A percentile compares a stretch with the other conserved stretches of the same genome.
Evolutionary conservation across 1,284 basidiomycete species (phyloP).

Genomic region (Leucocoprinus gongylophorus): DNA sequence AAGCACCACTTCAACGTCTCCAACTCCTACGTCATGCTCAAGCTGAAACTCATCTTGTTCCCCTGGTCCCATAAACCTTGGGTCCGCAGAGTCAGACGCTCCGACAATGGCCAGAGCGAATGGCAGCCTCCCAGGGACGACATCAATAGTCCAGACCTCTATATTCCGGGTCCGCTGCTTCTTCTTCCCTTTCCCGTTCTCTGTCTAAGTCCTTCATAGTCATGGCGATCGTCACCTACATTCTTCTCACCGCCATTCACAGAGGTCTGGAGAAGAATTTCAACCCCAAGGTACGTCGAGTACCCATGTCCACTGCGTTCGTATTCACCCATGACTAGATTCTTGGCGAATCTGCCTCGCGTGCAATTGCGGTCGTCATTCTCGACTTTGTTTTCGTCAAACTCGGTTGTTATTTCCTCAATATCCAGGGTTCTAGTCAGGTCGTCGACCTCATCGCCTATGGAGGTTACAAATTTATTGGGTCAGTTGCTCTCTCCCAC

Average conservation of each 20-base stretch:
- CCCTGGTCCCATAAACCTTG: constrained; percentile 92
- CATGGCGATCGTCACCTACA: constrained; percentile 96
- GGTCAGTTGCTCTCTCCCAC: constrained; percentile 40
- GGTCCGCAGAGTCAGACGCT: constrained; percentile 57
- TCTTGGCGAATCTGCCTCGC: constrained; percentile 80
- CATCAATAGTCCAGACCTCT: constrained; percentile 93
- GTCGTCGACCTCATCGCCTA: constrained; percentile 76
- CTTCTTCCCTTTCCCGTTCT: not conserved
- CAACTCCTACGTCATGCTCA: constrained; percentile 91
- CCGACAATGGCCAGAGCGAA: constrained; percentile 66
- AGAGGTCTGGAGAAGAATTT: constrained; percentile 82
- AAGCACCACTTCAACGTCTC: constrained; percentile 98
- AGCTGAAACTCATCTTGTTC: constrained; percentile 87
- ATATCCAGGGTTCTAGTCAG: constrained; percentile 62
- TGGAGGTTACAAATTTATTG: constrained; percentile 97
- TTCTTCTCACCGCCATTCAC: constrained; percentile 81
- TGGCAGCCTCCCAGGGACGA: constrained; percentile 91
- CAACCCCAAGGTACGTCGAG: constrained; percentile 65
- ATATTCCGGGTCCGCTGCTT: constrained; percentile 79
- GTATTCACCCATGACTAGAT: constrained; percentile 43
- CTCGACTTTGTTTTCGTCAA: constrained; percentile 88
- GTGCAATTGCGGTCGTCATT: constrained; percentile 74
- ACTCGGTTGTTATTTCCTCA: constrained; percentile 86
- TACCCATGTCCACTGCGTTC: too few relatives aligned
- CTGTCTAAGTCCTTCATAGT: constrained; percentile 38